A percentile compares a stretch with the other conserved stretches of the same genome.
phyloP scores from a whole-genome alignment of 345 rosid species.

The Eutrema yunnanense region DNA sequence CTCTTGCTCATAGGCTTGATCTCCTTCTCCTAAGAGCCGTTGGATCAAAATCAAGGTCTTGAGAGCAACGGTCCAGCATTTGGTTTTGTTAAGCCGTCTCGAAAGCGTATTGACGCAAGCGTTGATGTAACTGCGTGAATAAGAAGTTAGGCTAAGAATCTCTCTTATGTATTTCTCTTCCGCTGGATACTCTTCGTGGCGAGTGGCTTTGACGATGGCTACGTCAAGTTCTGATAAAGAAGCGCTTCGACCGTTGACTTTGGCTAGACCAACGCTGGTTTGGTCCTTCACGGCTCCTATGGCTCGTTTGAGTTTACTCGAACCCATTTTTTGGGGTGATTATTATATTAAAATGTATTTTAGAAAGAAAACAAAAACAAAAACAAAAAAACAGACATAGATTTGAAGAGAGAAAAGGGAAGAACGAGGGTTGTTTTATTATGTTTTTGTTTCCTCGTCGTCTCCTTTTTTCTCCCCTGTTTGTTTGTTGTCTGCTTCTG shows the following conservation, averaged over 20 bases:
- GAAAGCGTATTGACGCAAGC: slow-evolving; percentile 55
- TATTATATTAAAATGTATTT: not conserved
- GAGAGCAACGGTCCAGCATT: slow-evolving; percentile 81
- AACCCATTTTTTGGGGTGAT: slow-evolving; percentile 40
- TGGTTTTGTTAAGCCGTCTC: slow-evolving; percentile 70
- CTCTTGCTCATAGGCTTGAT: slow-evolving; percentile 77
- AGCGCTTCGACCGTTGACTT: slow-evolving; percentile 61
- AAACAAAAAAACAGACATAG: not conserved
- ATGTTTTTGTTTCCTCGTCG: slow-evolving; percentile 26
- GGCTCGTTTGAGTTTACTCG: slow-evolving; percentile 65
- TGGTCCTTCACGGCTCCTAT: slow-evolving; percentile 84
- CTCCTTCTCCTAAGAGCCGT: slow-evolving; percentile 57
- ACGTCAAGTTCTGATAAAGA: slow-evolving; percentile 68
- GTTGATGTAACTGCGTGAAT: slow-evolving; percentile 50
- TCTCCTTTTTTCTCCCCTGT: slow-evolving; percentile 30
- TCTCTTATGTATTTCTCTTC: slow-evolving; percentile 74
- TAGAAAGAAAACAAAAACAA: not conserved
- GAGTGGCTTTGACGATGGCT: slow-evolving; percentile 82
- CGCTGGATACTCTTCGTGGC: slow-evolving; percentile 82
- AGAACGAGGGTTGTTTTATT: slow-evolving; percentile 19
- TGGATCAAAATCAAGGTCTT: slow-evolving; percentile 72
- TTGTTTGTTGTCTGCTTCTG: not conserved
- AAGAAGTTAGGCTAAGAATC: slow-evolving; percentile 65
- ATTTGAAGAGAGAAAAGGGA: slow-evolving; percentile 31
- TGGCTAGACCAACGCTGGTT: slow-evolving; percentile 85